phyloP scores from a whole-genome alignment of 2,329 filamentous ascomycete species.

The Talaromyces verruculosus region DNA sequence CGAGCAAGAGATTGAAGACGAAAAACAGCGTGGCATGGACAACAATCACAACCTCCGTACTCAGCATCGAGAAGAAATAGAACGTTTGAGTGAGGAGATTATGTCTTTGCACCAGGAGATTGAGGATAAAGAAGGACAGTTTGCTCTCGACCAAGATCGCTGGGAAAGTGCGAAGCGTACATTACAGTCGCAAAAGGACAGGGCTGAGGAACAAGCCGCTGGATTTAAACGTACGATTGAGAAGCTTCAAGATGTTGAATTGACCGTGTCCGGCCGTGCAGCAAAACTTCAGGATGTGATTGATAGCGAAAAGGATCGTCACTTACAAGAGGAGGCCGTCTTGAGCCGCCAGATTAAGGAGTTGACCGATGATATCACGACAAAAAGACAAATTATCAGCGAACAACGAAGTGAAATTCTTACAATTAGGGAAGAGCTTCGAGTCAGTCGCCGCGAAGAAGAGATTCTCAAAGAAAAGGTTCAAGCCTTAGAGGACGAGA shows the following conservation, averaged over 20 bases:
- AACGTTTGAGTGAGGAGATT: constrained; percentile 57
- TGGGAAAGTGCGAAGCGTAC: constrained; percentile 68
- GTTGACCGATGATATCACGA: constrained; percentile 68
- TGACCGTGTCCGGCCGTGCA: constrained; percentile 67
- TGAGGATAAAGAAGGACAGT: constrained; percentile 67
- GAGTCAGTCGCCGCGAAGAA: constrained; percentile 65
- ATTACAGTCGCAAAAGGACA: constrained; percentile 64
- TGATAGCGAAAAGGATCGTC: constrained; percentile 68
- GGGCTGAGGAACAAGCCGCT: constrained; percentile 65
- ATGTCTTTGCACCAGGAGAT: constrained; percentile 64
- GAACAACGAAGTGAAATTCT: constrained; percentile 66
- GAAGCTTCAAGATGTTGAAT: constrained; percentile 66
- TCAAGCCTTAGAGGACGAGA: constrained; percentile 69
- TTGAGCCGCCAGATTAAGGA: constrained; percentile 73
- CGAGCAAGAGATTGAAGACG: constrained; percentile 50
- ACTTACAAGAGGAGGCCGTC: constrained; percentile 68
- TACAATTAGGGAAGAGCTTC: constrained; percentile 65
- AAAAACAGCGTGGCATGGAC: constrained; percentile 59
- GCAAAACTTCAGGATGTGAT: constrained; percentile 66
- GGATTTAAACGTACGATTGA: constrained; percentile 71
- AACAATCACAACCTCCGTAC: constrained; percentile 61
- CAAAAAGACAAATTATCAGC: constrained; percentile 65
- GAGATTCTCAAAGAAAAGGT: constrained; percentile 64
- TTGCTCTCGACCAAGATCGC: constrained; percentile 69
- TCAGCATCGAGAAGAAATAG: constrained; percentile 57